Evolutionary conservation across 1,139 yeast species (phyloP).

Genomic region (Saccharomyces pastorianus): DNA sequence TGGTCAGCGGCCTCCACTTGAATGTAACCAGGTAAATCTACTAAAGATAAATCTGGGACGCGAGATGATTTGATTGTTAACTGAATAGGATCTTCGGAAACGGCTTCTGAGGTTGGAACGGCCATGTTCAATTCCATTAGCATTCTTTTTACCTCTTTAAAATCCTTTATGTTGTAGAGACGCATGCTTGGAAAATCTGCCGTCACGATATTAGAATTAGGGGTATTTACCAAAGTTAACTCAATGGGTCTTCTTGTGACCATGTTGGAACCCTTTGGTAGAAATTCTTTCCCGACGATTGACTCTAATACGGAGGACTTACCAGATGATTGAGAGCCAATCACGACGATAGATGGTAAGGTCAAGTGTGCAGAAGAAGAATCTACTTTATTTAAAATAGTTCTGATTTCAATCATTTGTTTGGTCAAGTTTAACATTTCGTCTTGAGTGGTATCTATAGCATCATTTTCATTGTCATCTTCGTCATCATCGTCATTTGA

Average conservation of each 20-base stretch:
- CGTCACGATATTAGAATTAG: constrained; percentile 65
- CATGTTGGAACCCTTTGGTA: constrained; percentile 93
- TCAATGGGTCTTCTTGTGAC: constrained; percentile 94
- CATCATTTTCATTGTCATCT: constrained; percentile 35
- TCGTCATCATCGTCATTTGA: constrained; percentile 34
- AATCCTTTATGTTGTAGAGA: constrained; percentile 74
- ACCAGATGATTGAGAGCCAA: constrained; percentile 97
- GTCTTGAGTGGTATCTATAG: constrained; percentile 51
- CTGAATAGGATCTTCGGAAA: constrained; percentile 86
- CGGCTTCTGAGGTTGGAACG: constrained; percentile 77
- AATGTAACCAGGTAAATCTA: constrained; percentile 95
- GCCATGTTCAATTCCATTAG: constrained; percentile 84
- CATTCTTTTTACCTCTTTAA: constrained; percentile 76
- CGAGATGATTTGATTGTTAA: constrained; percentile 82
- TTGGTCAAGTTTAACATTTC: constrained; percentile 81
- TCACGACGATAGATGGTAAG: constrained; percentile 89
- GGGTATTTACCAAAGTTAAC: constrained; percentile 81
- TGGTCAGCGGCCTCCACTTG: constrained; percentile 96
- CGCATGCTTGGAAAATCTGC: constrained; percentile 93
- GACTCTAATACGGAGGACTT: constrained; percentile 90
- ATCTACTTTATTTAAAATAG: constrained; percentile 67
- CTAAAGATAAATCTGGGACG: constrained; percentile 89
- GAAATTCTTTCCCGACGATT: constrained; percentile 90
- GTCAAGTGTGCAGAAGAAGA: constrained; percentile 64
- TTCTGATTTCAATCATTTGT: constrained; percentile 93